Base-by-base conservation (phyloP, 306 rosid species). In the Psophocarpus tetragonolobus region DNA sequence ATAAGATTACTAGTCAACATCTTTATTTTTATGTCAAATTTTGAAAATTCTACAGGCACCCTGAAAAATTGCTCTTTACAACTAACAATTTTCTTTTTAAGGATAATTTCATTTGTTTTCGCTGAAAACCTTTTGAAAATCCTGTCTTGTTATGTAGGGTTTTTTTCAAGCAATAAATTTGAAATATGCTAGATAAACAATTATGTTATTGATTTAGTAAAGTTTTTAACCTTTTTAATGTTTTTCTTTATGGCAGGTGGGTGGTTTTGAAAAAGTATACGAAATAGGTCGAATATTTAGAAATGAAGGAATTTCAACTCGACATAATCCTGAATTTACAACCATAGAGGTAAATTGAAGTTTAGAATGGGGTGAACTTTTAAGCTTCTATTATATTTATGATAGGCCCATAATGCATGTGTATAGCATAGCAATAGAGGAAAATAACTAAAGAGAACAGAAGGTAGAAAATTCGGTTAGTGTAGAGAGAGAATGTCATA, bases 271-370 rank as follows among this genome's bases (percentile, higher is more conserved):
- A 83, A 95, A 86, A 78, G 99, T 95, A 56, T 95, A 91, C 10
- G 99, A 95, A 85, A 92, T 95, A 71, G 99, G 99, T 68, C 89
- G 99, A 71, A 92, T 95, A 78, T 95, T 95, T 83, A 88, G 99
- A 87, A 95, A 95, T 82, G 97, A 95, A 86, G 99, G 99, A 84
- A 87, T 92, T 86, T 92, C 99, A 79, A 91, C 96, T 75, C 97
- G 99, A 68, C 99, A 95, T 80, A 95, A 95, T 87, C 99, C 99
- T 21, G 99, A 95, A 78, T 95, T 95, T 81, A 95, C 99, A 60
- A 89, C 97, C 58, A 95, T 95, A 74, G 99, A 95, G 99, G 98
- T 92, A 89, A 84, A 7, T 47, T 41, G 14, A 42, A 53, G 60
- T 42, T 61, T 69, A 47, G 29, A 3, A 14, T 13, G 13, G 23